A percentile compares a stretch with the other conserved stretches of the same genome.
These are phyloP conservation scores for Cryptococcus floricola DNA, from an alignment of 1,284 basidiomycete genomes.

Conservation along the genomic window DNA sequence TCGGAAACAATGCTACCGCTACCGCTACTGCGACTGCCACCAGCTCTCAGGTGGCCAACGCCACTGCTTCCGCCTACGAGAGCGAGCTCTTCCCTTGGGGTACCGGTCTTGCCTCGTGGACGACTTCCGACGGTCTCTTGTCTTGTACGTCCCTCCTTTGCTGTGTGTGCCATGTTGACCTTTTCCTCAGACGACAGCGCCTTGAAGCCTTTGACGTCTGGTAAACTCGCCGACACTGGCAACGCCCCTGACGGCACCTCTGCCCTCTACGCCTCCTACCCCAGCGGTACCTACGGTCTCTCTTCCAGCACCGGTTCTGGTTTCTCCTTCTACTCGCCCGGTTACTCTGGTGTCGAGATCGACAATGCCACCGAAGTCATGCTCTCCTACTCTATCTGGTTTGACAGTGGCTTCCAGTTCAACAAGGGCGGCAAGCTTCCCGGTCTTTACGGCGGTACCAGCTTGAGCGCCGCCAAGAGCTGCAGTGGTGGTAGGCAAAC, in stretches of 20 bases:
- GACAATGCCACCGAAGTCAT: constrained; percentile 36
- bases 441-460: constrained; percentile 44
- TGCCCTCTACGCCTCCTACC: constrained; percentile 38
- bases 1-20: not conserved
- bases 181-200: constrained; percentile 24
- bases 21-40: constrained; percentile 1
- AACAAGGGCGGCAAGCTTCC: constrained; percentile 51
- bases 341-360: constrained; percentile 28
- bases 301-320: constrained; percentile 14
- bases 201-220: constrained; percentile 35
- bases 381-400: constrained; percentile 47
- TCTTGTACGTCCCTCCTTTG: constrained; percentile 5
- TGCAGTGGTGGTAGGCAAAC: constrained; percentile 49
- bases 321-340: constrained; percentile 40
- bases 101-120: constrained; percentile 12
- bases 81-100: constrained; percentile 19
- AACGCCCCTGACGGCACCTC: constrained; percentile 40
- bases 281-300: constrained; percentile 29
- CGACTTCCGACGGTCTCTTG: constrained; percentile 9
- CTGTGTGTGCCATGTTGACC: not conserved
- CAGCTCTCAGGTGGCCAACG: not conserved
- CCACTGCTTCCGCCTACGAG: constrained; percentile 3
- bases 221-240: constrained; percentile 25
- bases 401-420: constrained; percentile 46
- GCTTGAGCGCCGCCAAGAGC: constrained; percentile 29